Conservation (phyloP, 352 stramenopile genomes). For the Phytophthora foliorum region DNA sequence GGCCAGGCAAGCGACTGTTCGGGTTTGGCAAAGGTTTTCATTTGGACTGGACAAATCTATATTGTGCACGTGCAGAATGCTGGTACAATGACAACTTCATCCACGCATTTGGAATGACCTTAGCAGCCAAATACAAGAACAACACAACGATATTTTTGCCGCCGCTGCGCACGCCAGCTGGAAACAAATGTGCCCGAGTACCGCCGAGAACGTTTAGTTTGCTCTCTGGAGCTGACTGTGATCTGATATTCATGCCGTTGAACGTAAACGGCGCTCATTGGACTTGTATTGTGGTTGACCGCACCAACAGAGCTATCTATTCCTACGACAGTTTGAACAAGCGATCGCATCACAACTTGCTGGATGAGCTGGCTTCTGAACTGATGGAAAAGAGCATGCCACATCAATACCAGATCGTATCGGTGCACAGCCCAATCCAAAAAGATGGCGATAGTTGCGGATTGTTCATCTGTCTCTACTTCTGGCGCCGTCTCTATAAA, state of each 20-base stretch:
- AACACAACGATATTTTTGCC: constrained; percentile 8
- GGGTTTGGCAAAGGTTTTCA: constrained; percentile 5
- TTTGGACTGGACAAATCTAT: not conserved
- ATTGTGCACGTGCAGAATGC: not conserved
- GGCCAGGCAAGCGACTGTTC: not conserved
- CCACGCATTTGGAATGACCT: not conserved
- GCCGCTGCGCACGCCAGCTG: not conserved
- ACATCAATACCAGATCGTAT: not conserved
- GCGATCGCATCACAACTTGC: constrained; percentile 6
- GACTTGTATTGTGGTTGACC: constrained; percentile 1
- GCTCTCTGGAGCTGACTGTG: not conserved
- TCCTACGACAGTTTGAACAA: constrained; percentile 18
- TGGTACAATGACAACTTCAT: constrained; percentile 18
- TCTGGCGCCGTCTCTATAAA: not conserved
- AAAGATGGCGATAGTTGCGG: not conserved
- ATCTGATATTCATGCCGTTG: constrained; percentile 8
- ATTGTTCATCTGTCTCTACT: not conserved
- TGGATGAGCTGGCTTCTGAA: not conserved
- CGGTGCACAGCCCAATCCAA: constrained; percentile 1
- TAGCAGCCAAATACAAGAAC: not conserved
- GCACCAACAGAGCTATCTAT: constrained; percentile 5
- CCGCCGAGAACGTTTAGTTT: not conserved
- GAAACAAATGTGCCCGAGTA: not conserved
- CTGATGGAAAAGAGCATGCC: not conserved
- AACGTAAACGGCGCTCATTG: constrained; percentile 11